Percentiles rank a stretch among this genome's conserved stretches.
phyloP scores from a whole-genome alignment of 108 stramenopile species.

The Nitzschia sp. region DNA sequence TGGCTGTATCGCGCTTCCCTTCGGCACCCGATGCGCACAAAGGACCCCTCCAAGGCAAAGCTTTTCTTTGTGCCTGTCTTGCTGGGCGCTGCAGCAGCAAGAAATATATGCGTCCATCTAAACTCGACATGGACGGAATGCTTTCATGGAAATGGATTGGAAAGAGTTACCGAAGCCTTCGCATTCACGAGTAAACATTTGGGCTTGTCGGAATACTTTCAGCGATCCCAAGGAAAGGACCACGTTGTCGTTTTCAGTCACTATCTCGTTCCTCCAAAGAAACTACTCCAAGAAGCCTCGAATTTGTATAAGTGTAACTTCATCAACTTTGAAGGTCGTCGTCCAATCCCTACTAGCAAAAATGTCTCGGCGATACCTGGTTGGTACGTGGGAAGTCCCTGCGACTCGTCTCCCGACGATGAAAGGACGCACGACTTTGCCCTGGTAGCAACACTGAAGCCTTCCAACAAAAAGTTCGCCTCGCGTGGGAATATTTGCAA shows the following conservation, averaged over 20 bases:
- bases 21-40: conserved; percentile 36
- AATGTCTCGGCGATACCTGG: not conserved
- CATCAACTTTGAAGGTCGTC: conserved; percentile 20
- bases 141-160: too few species aligned
- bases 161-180: not conserved
- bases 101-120: not conserved
- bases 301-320: conserved; percentile 17
- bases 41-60: conserved; percentile 19
- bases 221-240: conserved; percentile 21
- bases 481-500: conserved; percentile 13
- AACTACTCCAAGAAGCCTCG: not conserved
- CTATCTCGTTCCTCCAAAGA: not conserved
- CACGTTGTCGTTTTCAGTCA: conserved; percentile 21
- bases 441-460: conserved; percentile 15
- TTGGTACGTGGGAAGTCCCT: conserved; percentile 14
- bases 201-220: conserved; percentile 6
- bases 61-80: conserved; percentile 33
- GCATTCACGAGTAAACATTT: conserved; percentile 1
- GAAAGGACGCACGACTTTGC: conserved; percentile 24
- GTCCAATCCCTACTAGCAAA: not conserved
- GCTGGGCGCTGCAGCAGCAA: conserved; percentile 6
- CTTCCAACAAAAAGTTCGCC: conserved; percentile 1
- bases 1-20: conserved; percentile 19
- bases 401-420: not conserved
- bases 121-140: not conserved